These are phyloP conservation scores for Metschnikowia dekortorum DNA, from an alignment of 805 yeast species.

Conservation along the genomic window DNA sequence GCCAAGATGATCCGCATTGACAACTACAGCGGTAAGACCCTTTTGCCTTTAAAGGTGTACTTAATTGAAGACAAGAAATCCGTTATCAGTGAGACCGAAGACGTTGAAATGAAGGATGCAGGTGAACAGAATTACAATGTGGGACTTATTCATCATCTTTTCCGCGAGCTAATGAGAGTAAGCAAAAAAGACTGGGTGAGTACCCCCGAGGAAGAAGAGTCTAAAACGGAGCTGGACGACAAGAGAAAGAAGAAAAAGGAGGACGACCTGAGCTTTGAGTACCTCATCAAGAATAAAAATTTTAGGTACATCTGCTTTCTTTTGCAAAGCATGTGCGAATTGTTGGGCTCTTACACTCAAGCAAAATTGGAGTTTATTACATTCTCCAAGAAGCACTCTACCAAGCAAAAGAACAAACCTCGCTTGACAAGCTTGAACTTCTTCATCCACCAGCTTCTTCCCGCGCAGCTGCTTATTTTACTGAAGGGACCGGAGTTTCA, in stretches of 20 bases:
- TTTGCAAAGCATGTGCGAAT: conserved; percentile 62
- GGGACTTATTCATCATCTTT: conserved; percentile 60
- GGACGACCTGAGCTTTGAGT: conserved; percentile 12
- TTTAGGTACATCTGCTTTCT: conserved; percentile 68
- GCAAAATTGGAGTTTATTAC: conserved; percentile 80
- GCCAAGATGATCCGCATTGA: conserved; percentile 40
- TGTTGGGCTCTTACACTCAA: conserved; percentile 72
- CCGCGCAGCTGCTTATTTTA: conserved; percentile 43
- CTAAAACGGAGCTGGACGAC: neutral
- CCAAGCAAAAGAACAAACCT: conserved; percentile 50
- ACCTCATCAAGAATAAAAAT: conserved; percentile 44
- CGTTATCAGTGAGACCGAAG: conserved; percentile 8
- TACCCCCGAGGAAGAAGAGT: conserved; percentile 17
- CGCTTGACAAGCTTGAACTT: conserved; percentile 74
- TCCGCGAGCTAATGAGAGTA: conserved; percentile 59
- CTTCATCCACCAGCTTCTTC: conserved; percentile 68
- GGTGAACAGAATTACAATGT: conserved; percentile 23
- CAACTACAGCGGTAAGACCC: conserved; percentile 36
- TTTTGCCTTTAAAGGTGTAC: conserved; percentile 20
- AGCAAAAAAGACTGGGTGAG: conserved; percentile 36
- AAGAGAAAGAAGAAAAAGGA: conserved; percentile 4
- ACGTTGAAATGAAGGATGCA: conserved; percentile 29
- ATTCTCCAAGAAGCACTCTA: conserved; percentile 54
- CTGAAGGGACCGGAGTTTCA: conserved; percentile 39
- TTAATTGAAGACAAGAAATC: conserved; percentile 7